Evolutionary conservation across 164 flowering plant genomes (phyloP).

Genomic region (Dillenia turbinata): DNA sequence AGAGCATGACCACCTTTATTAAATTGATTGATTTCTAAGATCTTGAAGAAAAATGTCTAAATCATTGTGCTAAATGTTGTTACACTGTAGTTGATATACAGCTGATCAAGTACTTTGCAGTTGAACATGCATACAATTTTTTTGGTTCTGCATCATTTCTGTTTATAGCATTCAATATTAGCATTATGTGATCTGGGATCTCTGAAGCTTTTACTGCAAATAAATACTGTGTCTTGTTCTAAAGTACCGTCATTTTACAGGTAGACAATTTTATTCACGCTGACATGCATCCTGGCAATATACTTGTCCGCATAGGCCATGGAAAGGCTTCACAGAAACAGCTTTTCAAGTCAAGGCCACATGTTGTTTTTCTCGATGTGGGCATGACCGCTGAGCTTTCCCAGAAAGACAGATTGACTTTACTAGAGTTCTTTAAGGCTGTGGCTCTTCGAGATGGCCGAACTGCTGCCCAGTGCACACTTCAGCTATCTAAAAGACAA

Average conservation of each 20-base stretch:
- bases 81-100: too few relatives aligned
- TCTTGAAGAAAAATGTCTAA: too few relatives aligned
- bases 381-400: constrained; percentile 91
- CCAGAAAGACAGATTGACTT: constrained; percentile 40
- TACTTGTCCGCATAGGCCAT: constrained; percentile 51
- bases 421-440: constrained; percentile 72
- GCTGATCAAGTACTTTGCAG: too few relatives aligned
- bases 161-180: too few relatives aligned
- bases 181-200: too few relatives aligned
- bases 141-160: too few relatives aligned
- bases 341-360: constrained; percentile 56
- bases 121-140: too few relatives aligned
- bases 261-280: constrained; percentile 87
- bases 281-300: constrained; percentile 89
- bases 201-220: too few relatives aligned
- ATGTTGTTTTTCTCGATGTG: constrained; percentile 71
- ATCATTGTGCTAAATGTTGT: too few relatives aligned
- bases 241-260: constrained; percentile 28
- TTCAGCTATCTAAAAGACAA: constrained; percentile 57
- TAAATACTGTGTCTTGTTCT: too few relatives aligned
- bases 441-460: constrained; percentile 73
- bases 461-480: constrained; percentile 63
- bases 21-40: too few relatives aligned
- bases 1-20: too few relatives aligned
- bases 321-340: constrained; percentile 32